A percentile compares a stretch with the other conserved stretches of the same genome.
These are phyloP conservation scores for Canavalia gladiata DNA, from an alignment of 306 rosid species.

Conservation along the genomic window DNA sequence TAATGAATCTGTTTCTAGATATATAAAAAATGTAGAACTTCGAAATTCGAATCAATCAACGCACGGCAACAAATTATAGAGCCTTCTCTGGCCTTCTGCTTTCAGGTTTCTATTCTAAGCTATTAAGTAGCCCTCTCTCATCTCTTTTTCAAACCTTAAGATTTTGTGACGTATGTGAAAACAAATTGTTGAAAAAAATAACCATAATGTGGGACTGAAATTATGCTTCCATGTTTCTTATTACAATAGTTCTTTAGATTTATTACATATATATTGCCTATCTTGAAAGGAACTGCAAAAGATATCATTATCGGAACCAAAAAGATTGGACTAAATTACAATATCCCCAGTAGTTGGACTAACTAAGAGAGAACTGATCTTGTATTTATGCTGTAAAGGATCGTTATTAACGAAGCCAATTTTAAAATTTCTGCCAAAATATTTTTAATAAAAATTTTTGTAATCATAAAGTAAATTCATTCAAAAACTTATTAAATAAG, in stretches of 20 bases:
- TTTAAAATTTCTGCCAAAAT: too few species aligned
- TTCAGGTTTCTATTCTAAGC: background rate
- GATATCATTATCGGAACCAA: slow-evolving; percentile 10
- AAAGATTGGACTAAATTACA: background rate
- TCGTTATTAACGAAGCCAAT: too few species aligned
- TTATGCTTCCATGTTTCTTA: background rate
- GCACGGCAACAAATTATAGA: background rate
- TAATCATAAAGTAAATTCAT: too few species aligned
- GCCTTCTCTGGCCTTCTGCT: background rate
- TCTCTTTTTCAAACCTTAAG: slow-evolving; percentile 5
- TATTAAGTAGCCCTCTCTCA: background rate
- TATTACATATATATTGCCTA: slow-evolving; percentile 15
- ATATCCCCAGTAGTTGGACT: background rate
- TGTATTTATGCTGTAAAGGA: too few species aligned
- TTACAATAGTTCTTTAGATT: background rate
- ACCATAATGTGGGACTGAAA: slow-evolving; percentile 11
- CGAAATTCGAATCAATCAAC: background rate
- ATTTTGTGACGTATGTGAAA: background rate
- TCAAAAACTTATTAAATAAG: too few species aligned
- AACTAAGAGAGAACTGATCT: too few species aligned
- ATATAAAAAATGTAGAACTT: background rate
- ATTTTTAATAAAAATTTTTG: too few species aligned
- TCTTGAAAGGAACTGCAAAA: slow-evolving; percentile 19
- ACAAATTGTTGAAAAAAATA: background rate
- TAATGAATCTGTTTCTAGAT: slow-evolving; percentile 1